Percentiles rank a stretch among this genome's conserved stretches.
Evolutionary conservation across 78 protist species (phyloP).

Genomic region (Mantamonas sphyraenae): DNA sequence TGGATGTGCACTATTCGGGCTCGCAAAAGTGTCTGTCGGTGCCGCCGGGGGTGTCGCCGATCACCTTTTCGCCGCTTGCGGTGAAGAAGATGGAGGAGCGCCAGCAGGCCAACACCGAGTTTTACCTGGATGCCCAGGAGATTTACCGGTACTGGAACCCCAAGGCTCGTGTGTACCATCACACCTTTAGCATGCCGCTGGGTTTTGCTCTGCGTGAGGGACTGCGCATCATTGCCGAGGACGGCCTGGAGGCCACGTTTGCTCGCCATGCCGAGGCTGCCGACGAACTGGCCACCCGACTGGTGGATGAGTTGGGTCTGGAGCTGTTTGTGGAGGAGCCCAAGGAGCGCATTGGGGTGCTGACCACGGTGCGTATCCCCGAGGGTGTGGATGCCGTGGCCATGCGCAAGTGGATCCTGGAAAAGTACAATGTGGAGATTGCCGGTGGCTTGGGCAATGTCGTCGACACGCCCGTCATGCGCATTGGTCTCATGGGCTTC

Average conservation of each 20-base stretch:
- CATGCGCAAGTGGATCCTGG: constrained; percentile 26
- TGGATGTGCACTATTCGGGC: constrained; percentile 55
- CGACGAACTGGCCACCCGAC: constrained; percentile 25
- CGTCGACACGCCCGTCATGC: constrained; percentile 45
- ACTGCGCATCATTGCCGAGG: constrained; percentile 27
- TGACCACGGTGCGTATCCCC: constrained; percentile 47
- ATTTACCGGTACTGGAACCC: constrained; percentile 41
- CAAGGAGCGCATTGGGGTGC: constrained; percentile 41
- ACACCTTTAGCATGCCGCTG: constrained; percentile 48
- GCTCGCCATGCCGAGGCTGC: constrained; percentile 33
- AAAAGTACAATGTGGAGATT: constrained; percentile 49
- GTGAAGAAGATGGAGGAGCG: constrained; percentile 34
- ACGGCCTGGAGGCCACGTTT: constrained; percentile 47
- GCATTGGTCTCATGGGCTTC: constrained; percentile 61
- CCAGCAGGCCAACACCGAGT: constrained; percentile 41
- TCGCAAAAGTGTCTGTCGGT: constrained; percentile 46
- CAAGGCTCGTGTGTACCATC: constrained; percentile 48
- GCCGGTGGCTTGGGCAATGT: constrained; percentile 58
- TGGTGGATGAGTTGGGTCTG: constrained; percentile 33
- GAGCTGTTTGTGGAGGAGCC: constrained; percentile 10
- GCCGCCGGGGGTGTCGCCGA: constrained; percentile 60
- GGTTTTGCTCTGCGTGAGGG: constrained; percentile 46
- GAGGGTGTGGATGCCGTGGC: constrained; percentile 43
- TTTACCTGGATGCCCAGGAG: constrained; percentile 46
- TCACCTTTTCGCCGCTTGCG: constrained; percentile 33